Percentiles rank a stretch among this genome's conserved stretches.
These are phyloP conservation scores for Glebionis coronaria DNA, from an alignment of 129 eudicot genomes.

Conservation along the genomic window DNA sequence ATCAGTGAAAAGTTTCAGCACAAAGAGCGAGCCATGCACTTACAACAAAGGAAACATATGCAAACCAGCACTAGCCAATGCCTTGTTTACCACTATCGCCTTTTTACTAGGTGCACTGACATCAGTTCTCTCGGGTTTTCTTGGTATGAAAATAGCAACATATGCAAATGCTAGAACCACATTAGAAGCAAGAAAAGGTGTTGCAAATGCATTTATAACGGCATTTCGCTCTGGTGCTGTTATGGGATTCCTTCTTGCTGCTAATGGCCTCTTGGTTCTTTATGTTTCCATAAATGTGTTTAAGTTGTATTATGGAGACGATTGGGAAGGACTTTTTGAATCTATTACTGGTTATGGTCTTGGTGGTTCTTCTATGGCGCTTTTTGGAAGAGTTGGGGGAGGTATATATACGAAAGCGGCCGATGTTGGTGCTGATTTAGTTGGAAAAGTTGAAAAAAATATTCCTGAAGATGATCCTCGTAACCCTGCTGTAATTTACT, in stretches of 20 bases:
- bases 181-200: constrained; percentile 49
- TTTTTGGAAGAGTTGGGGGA: constrained; percentile 63
- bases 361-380: constrained; percentile 39
- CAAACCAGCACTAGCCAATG: constrained; percentile 56
- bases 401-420: constrained; percentile 64
- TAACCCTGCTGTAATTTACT: constrained; percentile 50
- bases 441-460: constrained; percentile 50
- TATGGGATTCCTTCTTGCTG: constrained; percentile 48
- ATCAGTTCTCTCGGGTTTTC: constrained; percentile 54
- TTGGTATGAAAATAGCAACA: constrained; percentile 40
- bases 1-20: constrained; percentile 50
- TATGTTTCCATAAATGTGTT: constrained; percentile 41
- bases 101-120: constrained; percentile 48
- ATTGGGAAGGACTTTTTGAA: constrained; percentile 57
- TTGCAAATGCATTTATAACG: constrained; percentile 41
- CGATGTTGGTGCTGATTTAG: constrained; percentile 59
- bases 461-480: constrained; percentile 64
- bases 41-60: constrained; percentile 43
- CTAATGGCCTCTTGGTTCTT: constrained; percentile 49
- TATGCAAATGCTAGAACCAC: constrained; percentile 53
- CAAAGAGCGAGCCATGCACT: constrained; percentile 49
- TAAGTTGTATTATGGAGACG: constrained; percentile 46
- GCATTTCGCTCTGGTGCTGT: constrained; percentile 39
- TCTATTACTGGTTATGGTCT: constrained; percentile 56
- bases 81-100: constrained; percentile 46